These are phyloP conservation scores for Starmerella powellii DNA, from an alignment of 805 yeast genomes.

Conservation along the genomic window DNA sequence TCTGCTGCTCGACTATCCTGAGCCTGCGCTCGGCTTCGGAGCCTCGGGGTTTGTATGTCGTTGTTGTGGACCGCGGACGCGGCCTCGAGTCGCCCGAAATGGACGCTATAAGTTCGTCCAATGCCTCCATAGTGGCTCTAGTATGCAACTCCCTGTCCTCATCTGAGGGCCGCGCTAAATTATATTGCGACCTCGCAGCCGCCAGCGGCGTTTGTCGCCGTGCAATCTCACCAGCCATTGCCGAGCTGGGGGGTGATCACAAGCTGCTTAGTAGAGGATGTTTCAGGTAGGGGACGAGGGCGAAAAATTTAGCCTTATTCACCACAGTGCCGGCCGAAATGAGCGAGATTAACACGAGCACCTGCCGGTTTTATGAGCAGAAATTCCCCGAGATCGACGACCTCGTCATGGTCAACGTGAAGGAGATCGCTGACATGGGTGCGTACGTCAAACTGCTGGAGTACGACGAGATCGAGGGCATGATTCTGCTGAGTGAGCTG, in stretches of 20 bases:
- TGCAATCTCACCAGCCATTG: not conserved
- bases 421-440: conserved; percentile 93
- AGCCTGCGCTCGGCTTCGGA: conserved; percentile 34
- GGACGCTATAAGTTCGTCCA: conserved; percentile 38
- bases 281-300: no score
- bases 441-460: conserved; percentile 89
- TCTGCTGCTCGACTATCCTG: conserved; percentile 51
- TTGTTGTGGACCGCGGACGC: not conserved
- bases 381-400: conserved; percentile 98
- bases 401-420: conserved; percentile 95
- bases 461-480: conserved; percentile 97
- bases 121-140: conserved; percentile 43
- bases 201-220: not conserved
- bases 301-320: not conserved
- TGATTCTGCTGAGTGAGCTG: conserved; percentile 89
- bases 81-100: not conserved
- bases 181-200: conserved; percentile 7
- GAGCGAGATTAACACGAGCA: conserved; percentile 38
- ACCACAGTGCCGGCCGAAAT: conserved; percentile 3
- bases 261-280: not conserved
- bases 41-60: not conserved
- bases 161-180: conserved; percentile 36
- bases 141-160: conserved; percentile 39
- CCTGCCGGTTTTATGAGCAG: conserved; percentile 95
- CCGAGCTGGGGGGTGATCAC: not conserved